Conservation (phyloP, 2,329 filamentous ascomycete species). For the Diaporthe capsici region DNA sequence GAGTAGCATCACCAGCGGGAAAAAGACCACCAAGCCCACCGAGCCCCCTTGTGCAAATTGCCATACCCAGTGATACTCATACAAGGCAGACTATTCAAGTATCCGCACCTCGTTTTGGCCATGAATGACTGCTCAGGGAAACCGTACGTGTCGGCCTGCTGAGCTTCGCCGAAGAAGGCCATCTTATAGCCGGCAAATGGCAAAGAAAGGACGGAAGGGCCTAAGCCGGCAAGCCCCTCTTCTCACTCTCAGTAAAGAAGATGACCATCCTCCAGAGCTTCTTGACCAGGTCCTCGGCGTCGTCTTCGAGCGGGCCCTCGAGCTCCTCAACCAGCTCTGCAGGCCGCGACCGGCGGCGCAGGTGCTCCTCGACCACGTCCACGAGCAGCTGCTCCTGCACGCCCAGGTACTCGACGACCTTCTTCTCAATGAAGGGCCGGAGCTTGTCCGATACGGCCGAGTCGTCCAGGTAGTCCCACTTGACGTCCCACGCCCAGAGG, state of each 20-base stretch:
- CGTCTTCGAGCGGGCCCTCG: conserved; percentile 92
- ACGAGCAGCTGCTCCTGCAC: conserved; percentile 97
- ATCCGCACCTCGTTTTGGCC: not conserved
- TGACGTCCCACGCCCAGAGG: conserved; percentile 92
- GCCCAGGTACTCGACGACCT: conserved; percentile 96
- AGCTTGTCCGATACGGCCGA: conserved; percentile 86
- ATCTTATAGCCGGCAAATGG: too few species aligned
- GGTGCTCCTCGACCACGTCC: conserved; percentile 90
- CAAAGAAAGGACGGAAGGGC: too few species aligned
- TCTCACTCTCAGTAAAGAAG: conserved; percentile 96
- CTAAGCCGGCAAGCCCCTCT: conserved; percentile 83
- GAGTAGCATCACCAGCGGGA: not conserved
- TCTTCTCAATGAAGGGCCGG: conserved; percentile 96
- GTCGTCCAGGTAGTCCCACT: conserved; percentile 93
- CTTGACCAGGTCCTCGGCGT: conserved; percentile 93
- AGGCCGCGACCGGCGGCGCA: conserved; percentile 82
- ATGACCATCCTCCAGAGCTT: conserved; percentile 99
- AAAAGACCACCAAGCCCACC: not conserved
- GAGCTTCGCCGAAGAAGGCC: too few species aligned
- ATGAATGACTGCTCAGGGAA: too few species aligned
- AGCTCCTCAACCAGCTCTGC: conserved; percentile 86
- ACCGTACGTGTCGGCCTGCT: not conserved
- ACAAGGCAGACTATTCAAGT: not conserved
- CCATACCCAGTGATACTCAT: not conserved
- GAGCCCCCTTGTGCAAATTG: not conserved